These are phyloP conservation scores for Orbilia brochopaga DNA, from an alignment of 2,329 filamentous ascomycete genomes.

Conservation along the genomic window DNA sequence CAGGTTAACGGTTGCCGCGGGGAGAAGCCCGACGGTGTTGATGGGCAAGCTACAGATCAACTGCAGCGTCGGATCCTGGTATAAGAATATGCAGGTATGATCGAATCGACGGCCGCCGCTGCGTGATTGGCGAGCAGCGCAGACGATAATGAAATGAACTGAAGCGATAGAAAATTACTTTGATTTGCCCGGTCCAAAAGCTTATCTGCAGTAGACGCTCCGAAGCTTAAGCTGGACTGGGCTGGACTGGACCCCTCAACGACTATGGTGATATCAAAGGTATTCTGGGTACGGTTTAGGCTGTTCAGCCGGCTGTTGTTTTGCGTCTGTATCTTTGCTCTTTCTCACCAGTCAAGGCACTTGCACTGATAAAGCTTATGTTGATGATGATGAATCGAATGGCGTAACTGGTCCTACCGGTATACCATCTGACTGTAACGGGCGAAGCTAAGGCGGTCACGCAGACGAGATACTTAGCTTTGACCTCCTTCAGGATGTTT, in stretches of 20 bases:
- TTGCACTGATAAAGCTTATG: constrained; percentile 2
- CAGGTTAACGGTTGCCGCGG: neutral
- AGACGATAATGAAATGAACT: constrained; percentile 1
- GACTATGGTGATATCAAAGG: neutral
- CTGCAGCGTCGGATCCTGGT: constrained; percentile 1
- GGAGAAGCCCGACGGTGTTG: neutral
- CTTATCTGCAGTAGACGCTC: constrained; percentile 8
- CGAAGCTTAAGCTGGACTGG: neutral
- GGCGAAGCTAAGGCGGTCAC: constrained; percentile 14
- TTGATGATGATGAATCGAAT: neutral
- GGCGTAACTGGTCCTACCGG: constrained; percentile 4
- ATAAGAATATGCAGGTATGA: constrained; percentile 3
- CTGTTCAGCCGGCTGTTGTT: neutral
- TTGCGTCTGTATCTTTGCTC: neutral
- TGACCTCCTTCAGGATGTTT: constrained; percentile 22
- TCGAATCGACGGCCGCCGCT: constrained; percentile 7
- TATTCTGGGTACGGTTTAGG: constrained; percentile 5
- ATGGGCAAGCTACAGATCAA: constrained; percentile 1
- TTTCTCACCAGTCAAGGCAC: too few relatives aligned
- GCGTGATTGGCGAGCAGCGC: constrained; percentile 3
- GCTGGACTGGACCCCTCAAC: neutral
- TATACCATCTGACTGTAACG: constrained; percentile 30
- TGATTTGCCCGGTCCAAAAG: neutral
- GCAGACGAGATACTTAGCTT: neutral
- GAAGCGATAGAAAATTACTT: neutral